Base-by-base conservation (phyloP, 208 protist genomes). In the Acanthamoeba sp. region DNA sequence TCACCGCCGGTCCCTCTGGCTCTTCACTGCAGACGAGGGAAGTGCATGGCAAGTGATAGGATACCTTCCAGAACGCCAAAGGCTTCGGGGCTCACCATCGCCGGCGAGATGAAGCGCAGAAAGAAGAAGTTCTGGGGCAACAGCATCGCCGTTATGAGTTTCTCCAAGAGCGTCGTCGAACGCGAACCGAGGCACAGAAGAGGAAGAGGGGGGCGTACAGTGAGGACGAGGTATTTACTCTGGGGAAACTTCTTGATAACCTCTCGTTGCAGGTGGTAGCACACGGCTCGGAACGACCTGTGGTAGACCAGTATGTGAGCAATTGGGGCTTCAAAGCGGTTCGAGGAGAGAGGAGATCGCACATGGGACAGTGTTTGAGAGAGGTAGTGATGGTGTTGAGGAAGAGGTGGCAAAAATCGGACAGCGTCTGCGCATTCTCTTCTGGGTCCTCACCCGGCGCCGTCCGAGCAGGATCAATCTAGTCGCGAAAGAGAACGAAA, bases 221-320 rank as follows among this genome's bases (percentile, higher is more conserved):
- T 16, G 32, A 89, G 50, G 48, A 89, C 80, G 6, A 64, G 10
- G 52, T 89, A 89, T 27, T 64, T 89, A 32, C 80, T 89, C 16
- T 89, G 29, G 6, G 80, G 80, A 14, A 89, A 89, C 80, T 89
- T 89, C 36, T 89, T 89, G 29, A 38, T 40, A 5, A 89, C 80
- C 36, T 89, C 80, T 29, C 48, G 24, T 16, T 89, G 80, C 45
- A 89, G 48, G 52, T 89, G 50, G 36, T 38, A 64, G 32, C 80
- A 89, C 20, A 89, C 24, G n/a, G 24, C 80, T 34, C 80, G 40
- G 52, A 59, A 87, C 12, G 78, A 52, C 38, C 73, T 84, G 34
- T 4, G 40, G 1, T 16, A 40, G 3, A 10, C 42, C 10, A 29
- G 73, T 78, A 78, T 78, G 45, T 20, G 27, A 38, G 42, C 29